Evolutionary conservation across 129 eudicot species (phyloP).

Genomic region (Escallonia rubra): DNA sequence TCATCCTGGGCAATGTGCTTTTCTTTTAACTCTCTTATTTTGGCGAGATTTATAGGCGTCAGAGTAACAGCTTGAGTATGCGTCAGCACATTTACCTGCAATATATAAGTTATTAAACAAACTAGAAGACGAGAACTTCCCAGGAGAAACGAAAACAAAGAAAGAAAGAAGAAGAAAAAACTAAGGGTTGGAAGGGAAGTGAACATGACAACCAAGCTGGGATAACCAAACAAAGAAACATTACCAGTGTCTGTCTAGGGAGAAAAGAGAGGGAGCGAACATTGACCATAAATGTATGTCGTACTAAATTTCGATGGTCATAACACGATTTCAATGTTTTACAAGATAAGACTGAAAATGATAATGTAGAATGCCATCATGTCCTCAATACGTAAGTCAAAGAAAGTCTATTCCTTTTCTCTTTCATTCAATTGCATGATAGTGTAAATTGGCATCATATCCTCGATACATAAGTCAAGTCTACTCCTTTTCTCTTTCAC

Average conservation of each 20-base stretch:
- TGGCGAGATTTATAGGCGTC: neutral
- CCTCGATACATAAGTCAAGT: too few relatives aligned
- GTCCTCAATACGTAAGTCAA: too few relatives aligned
- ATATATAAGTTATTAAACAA: neutral
- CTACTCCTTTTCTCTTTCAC: too few relatives aligned
- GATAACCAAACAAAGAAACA: neutral
- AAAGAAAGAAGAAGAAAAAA: neutral
- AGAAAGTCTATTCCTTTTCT: too few relatives aligned
- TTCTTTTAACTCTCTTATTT: constrained; percentile 24
- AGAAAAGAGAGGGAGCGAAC: neutral
- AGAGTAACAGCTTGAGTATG: constrained; percentile 40
- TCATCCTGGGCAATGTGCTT: constrained; percentile 43
- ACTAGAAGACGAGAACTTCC: too few relatives aligned
- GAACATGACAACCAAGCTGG: neutral
- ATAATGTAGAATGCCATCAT: too few relatives aligned
- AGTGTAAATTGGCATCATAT: too few relatives aligned
- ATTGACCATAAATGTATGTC: too few relatives aligned
- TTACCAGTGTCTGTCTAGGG: neutral
- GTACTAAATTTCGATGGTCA: too few relatives aligned
- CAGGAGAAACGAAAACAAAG: neutral
- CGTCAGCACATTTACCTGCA: constrained; percentile 64
- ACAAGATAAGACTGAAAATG: too few relatives aligned
- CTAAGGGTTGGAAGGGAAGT: neutral
- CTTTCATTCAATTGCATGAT: too few relatives aligned
- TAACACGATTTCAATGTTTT: too few relatives aligned